Percentiles rank a stretch among this genome's conserved stretches.
phyloP scores from a whole-genome alignment of 179 eudicot species.

The Patellifolia procumbens region DNA sequence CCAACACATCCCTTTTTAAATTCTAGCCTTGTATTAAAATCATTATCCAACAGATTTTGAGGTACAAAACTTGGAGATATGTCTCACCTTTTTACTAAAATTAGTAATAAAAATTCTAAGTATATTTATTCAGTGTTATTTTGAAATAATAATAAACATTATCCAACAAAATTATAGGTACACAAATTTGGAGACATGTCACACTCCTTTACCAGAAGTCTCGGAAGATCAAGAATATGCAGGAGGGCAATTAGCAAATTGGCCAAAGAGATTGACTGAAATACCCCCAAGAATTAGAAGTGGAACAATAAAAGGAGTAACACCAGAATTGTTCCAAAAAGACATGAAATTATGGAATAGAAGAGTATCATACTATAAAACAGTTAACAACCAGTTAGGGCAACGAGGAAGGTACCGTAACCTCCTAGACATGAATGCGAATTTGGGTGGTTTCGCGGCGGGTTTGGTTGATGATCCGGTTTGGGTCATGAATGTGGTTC shows the following conservation, averaged over 20 bases:
- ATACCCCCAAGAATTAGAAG: constrained; percentile 67
- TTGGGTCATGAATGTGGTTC: constrained; percentile 97
- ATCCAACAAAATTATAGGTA: constrained; percentile 46
- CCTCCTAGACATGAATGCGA: constrained; percentile 82
- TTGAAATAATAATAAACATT: not conserved
- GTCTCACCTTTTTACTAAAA: constrained; percentile 67
- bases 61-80: constrained; percentile 72
- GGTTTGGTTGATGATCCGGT: constrained; percentile 64
- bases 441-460: constrained; percentile 89
- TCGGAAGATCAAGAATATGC: constrained; percentile 42
- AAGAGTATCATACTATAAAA: constrained; percentile 63
- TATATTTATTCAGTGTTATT: too few relatives aligned
- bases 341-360: constrained; percentile 52
- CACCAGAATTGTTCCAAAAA: constrained; percentile 45
- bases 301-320: constrained; percentile 50
- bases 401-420: constrained; percentile 73
- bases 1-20: too few relatives aligned
- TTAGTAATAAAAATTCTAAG: too few relatives aligned
- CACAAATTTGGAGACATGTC: constrained; percentile 70
- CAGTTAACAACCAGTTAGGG: constrained; percentile 62
- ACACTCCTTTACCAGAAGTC: constrained; percentile 72
- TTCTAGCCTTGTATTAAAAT: not conserved
- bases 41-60: constrained; percentile 16
- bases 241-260: constrained; percentile 67
- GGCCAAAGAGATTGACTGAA: constrained; percentile 69